Base-by-base conservation (phyloP, 768 basidiomycete genomes). In the Crepidotus variabilis region DNA sequence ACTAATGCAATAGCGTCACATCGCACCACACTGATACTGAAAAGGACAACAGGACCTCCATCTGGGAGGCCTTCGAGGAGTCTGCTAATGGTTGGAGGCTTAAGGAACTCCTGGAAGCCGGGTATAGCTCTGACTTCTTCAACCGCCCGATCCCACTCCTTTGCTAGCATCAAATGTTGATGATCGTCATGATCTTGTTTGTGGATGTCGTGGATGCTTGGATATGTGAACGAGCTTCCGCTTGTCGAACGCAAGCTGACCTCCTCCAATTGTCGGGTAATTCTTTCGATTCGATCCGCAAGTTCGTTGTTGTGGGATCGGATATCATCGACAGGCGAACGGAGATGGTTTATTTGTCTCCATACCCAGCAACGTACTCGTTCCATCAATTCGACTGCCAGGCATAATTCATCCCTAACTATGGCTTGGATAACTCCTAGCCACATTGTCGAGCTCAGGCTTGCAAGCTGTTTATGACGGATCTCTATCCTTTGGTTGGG, bases 331-430 rank as follows among this genome's bases (percentile, higher is more conserved):
- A 68, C 28, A 6, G 69, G 62, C 11, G 65, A 60, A 6, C 64
- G 63, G 10, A 68, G 65, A 22, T 65, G 57, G 21, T 60, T 51
- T 3, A 67, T 23, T 47, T 70, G 65, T 18, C 56, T 61, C 69
- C 69, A 70, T 4, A 67, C 61, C 10, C 67, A 53, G 10, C 61
- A 63, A 2, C 67, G 65, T 2, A 68, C 65, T 49, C 69, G 63
- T 47, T 71, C 69, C 47, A 69, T 48, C 61, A 67, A 65, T 57
- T 68, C 65, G 7, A 69, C 23, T 3, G 67, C 67, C 32, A 36
- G 50, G 33, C 60, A 45, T 20, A 21, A 18, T 21, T 60, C 52
- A 20, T 47, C 51, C 6, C 16, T 14, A 32, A n/a, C 35, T 54
- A 63, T 53, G 35, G 67, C 67, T 21, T 16, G 45, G 1, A 45